phyloP scores from a whole-genome alignment of 2,329 filamentous ascomycete genomes.

The Fusarium sp. region DNA sequence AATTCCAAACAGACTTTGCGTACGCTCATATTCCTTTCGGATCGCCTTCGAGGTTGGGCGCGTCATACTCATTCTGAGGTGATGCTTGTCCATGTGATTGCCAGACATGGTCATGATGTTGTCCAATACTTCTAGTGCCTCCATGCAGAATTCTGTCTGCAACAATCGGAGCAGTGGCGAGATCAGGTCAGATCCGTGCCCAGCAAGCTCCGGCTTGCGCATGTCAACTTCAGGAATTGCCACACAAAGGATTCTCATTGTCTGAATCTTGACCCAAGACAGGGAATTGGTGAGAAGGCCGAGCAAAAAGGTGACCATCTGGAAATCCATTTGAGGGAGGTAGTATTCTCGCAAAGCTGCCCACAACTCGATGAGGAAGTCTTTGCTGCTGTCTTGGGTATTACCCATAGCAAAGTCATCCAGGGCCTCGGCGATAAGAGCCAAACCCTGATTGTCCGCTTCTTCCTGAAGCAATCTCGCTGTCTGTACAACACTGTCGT shows the following conservation, averaged over 20 bases:
- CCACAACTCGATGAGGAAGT: slow-evolving; percentile 81
- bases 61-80: slow-evolving; percentile 98
- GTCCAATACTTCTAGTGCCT: slow-evolving; percentile 90
- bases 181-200: slow-evolving; percentile 93
- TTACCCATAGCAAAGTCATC: slow-evolving; percentile 75
- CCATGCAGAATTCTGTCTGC: slow-evolving; percentile 93
- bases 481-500: slow-evolving; percentile 67
- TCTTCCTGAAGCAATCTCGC: slow-evolving; percentile 77
- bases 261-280: slow-evolving; percentile 91
- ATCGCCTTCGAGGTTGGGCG: slow-evolving; percentile 85
- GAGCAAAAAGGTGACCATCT: slow-evolving; percentile 88
- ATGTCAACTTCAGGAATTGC: slow-evolving; percentile 93
- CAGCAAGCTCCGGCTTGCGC: slow-evolving; percentile 87
- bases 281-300: slow-evolving; percentile 89
- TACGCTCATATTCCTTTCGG: slow-evolving; percentile 93
- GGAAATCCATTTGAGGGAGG: slow-evolving; percentile 84
- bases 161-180: slow-evolving; percentile 89
- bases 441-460: slow-evolving; percentile 77
- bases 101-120: slow-evolving; percentile 95
- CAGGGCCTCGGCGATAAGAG: slow-evolving; percentile 74
- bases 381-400: slow-evolving; percentile 74
- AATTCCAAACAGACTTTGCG: slow-evolving; percentile 94
- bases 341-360: slow-evolving; percentile 80
- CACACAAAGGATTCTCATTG: slow-evolving; percentile 87
- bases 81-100: slow-evolving; percentile 91